A percentile compares a stretch with the other conserved stretches of the same genome.
Conservation (phyloP, 176 grass and related monocot species). For the Tillandsia leiboldiana region DNA sequence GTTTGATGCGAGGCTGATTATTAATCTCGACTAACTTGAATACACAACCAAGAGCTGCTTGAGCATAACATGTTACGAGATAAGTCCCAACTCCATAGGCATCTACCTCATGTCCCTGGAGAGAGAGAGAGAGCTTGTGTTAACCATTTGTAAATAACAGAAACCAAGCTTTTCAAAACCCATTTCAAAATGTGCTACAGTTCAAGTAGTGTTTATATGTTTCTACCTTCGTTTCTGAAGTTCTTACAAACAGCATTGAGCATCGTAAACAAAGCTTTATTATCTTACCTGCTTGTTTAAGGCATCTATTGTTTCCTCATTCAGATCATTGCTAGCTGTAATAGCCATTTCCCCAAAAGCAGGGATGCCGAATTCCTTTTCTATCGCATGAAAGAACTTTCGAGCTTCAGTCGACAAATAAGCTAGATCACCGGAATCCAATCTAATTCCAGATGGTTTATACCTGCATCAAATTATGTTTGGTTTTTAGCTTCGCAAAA, state of each 20-base stretch:
- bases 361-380: slow-evolving; percentile 58
- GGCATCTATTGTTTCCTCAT: slow-evolving; percentile 98
- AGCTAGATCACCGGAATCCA: slow-evolving; percentile 97
- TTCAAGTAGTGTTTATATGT: neutral
- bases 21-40: slow-evolving; percentile 99
- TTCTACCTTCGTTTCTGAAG: neutral
- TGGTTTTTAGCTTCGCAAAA: slow-evolving; percentile 2
- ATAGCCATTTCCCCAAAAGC: slow-evolving; percentile 72
- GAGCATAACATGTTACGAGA: slow-evolving; percentile 91
- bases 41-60: slow-evolving; percentile 94
- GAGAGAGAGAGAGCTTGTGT: neutral
- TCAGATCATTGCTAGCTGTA: slow-evolving; percentile 95
- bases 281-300: slow-evolving; percentile 86
- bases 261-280: neutral
- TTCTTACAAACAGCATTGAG: neutral
- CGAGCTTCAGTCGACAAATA: slow-evolving; percentile 83
- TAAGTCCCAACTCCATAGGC: slow-evolving; percentile 88
- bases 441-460: slow-evolving; percentile 85
- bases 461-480: slow-evolving; percentile 48
- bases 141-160: no score
- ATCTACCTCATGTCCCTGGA: slow-evolving; percentile 89
- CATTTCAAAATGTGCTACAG: no score
- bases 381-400: slow-evolving; percentile 62
- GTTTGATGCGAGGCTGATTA: slow-evolving; percentile 87
- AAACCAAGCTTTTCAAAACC: no score